Evolutionary conservation across 345 rosid genomes (phyloP).

Genomic region (Cardamine chenopodiifolia): DNA sequence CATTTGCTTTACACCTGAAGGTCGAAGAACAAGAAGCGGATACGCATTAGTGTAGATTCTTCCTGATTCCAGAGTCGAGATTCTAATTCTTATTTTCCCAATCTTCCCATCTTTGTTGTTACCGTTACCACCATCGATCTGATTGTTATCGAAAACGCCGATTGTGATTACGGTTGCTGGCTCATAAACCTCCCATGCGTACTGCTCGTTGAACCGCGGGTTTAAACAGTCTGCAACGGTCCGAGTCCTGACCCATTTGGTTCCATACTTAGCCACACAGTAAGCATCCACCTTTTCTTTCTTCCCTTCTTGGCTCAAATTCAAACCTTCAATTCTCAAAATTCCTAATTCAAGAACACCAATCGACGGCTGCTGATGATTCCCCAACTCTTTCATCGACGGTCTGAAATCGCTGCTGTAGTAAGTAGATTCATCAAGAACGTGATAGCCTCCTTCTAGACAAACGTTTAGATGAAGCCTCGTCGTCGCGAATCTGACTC

Average conservation of each 20-base stretch:
- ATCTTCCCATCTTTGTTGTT: conserved; percentile 57
- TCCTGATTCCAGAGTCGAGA: conserved; percentile 82
- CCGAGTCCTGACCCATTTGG: conserved; percentile 92
- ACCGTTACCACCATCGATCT: conserved; percentile 49
- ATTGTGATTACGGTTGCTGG: conserved; percentile 84
- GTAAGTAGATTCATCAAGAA: conserved; percentile 88
- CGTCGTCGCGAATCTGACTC: conserved; percentile 63
- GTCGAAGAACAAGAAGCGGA: conserved; percentile 76
- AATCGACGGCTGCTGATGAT: conserved; percentile 53
- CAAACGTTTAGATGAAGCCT: conserved; percentile 64
- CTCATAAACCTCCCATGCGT: conserved; percentile 96
- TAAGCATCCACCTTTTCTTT: conserved; percentile 83
- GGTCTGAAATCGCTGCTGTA: conserved; percentile 96
- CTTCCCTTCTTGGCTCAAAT: conserved; percentile 73
- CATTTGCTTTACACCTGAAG: conserved; percentile 90
- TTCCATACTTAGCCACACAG: conserved; percentile 97
- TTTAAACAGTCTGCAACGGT: conserved; percentile 66
- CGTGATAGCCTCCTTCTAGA: conserved; percentile 97
- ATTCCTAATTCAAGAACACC: conserved; percentile 89
- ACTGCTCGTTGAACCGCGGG: conserved; percentile 93
- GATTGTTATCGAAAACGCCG: conserved; percentile 86
- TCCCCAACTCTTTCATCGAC: conserved; percentile 79
- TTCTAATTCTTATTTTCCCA: conserved; percentile 81
- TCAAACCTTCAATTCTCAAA: conserved; percentile 67
- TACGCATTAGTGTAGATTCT: conserved; percentile 81